Percentiles rank a stretch among this genome's conserved stretches.
Conservation (phyloP, 345 rosid genomes). For the Sisymbrium altissimum region DNA sequence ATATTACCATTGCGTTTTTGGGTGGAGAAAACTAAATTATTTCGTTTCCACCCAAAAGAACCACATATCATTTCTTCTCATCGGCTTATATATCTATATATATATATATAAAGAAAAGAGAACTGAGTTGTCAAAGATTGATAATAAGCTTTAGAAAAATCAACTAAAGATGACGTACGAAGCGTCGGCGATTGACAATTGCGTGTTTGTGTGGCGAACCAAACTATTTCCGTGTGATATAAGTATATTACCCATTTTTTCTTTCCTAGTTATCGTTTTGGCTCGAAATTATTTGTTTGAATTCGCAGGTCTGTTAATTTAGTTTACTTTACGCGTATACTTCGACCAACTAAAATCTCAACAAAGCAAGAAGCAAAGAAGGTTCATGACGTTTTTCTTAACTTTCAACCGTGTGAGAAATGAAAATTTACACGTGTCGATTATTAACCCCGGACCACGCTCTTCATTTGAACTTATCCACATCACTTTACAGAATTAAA, state of each 20-base stretch:
- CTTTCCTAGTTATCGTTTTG: background rate
- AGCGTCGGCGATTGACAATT: background rate
- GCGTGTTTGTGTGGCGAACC: background rate
- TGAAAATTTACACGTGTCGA: constrained; percentile 19
- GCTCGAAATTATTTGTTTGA: background rate
- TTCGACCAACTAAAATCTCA: background rate
- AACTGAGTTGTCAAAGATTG: too few relatives aligned
- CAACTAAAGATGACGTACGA: background rate
- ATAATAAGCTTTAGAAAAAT: too few relatives aligned
- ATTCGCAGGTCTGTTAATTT: background rate
- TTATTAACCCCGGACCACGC: background rate
- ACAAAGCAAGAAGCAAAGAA: constrained; percentile 12
- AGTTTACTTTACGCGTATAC: background rate
- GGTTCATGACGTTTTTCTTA: constrained; percentile 1
- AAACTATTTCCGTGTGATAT: background rate
- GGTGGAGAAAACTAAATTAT: background rate
- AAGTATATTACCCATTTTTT: background rate
- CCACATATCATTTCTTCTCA: background rate
- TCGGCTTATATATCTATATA: too few relatives aligned
- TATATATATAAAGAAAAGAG: too few relatives aligned
- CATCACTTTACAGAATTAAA: constrained; percentile 5
- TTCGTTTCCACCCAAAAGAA: background rate
- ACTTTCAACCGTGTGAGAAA: background rate
- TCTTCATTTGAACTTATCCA: background rate
- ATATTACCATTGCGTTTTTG: background rate